Evolutionary conservation across 2,329 filamentous ascomycete genomes (phyloP), one percentile per base, ranked within the genome.

Genomic region (Pseudocercospora eumusae): DNA sequence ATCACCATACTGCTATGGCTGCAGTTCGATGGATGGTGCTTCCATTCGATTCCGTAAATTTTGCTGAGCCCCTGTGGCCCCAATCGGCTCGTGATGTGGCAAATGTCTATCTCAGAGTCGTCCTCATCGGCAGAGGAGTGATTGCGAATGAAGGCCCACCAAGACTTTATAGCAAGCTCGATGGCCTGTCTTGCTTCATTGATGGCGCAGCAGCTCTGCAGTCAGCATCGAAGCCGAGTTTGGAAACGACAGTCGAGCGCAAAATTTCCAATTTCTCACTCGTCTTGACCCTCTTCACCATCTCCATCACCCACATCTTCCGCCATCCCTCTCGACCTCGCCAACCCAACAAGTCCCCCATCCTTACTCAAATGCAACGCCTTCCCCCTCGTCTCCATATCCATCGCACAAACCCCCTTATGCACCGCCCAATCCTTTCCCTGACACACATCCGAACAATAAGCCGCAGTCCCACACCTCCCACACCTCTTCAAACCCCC

Each of bases 391-490:
- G 66, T 63, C 40, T 68, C 66, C 58, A 64, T 27, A 28, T 20
- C 45, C 67, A 69, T 65, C 4, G 47, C 52, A 50, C 67, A 69
- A 8, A 67, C 65, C 2, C 49, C 61, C 25, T 69, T 69, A 47
- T 69, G 67, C 15, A 68, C 64, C 15, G 66, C 49, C 67, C 67
- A 69, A 55, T 69, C 67, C 21, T 21, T 23, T 31, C 57, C 58
- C 42, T 69, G 67, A 60, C 66, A 68, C 4, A 13, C 31, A 23
- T 27, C 20, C 25, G 63, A 66, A 52, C 67, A 69, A 49, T 69
- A 69, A n/a, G 64, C 64, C 33, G 66, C 67, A 3, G 67, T 69
- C 8, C 67, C 67, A 53, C 67, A 69, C 56, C 58, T 67, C 1
- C 64, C 62, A 55, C 67, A 69, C 10, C 60, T 44, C 18, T 60